A percentile compares a stretch with the other conserved stretches of the same genome.
phyloP scores from a whole-genome alignment of 768 basidiomycete genomes.

The Russula ochroleuca region DNA sequence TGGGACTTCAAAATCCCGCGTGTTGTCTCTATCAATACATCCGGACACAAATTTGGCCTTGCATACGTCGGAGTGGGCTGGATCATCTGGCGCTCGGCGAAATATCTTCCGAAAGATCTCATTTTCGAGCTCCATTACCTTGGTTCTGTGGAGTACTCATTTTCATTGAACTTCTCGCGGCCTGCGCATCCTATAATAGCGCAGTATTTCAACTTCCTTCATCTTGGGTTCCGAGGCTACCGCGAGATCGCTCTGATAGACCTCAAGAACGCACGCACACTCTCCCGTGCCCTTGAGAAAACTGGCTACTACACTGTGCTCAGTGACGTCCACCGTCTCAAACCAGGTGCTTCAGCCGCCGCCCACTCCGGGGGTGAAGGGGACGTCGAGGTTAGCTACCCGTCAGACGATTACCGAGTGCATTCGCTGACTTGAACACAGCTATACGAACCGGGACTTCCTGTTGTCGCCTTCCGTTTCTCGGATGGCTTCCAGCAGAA shows the following conservation, averaged over 20 bases:
- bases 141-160: constrained; percentile 67
- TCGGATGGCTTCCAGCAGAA: constrained; percentile 48
- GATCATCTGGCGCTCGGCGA: constrained; percentile 57
- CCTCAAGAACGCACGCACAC: constrained; percentile 58
- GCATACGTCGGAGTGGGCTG: constrained; percentile 58
- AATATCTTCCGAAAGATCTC: constrained; percentile 61
- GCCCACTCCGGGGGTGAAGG: constrained; percentile 43
- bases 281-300: constrained; percentile 58
- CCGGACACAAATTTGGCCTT: constrained; percentile 59
- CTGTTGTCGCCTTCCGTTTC: constrained; percentile 54
- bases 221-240: constrained; percentile 56
- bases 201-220: constrained; percentile 61
- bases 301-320: constrained; percentile 50
- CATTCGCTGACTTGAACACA: constrained; percentile 26
- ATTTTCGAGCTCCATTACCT: constrained; percentile 59
- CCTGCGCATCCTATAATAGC: constrained; percentile 58
- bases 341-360: constrained; percentile 29
- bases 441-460: constrained; percentile 48
- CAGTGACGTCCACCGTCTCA: constrained; percentile 49
- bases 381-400: constrained; percentile 49
- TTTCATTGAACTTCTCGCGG: constrained; percentile 59
- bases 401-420: background rate
- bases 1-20: constrained; percentile 62
- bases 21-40: constrained; percentile 56
- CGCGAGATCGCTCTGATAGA: constrained; percentile 45